phyloP scores from a whole-genome alignment of 306 rosid genomes.

The barrel medic (Medicago truncatula) region MtrunA17r5.0-ANR NC_053045.1:61472501-61473000 shows the following conservation, averaged over 20 bases:
- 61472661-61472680: conserved; percentile 67
- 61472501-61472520: no score
- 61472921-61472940: neutral
- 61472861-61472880: conserved; percentile 61
- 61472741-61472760: conserved; percentile 64
- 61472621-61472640: conserved; percentile 68
- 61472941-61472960: neutral
- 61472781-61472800: conserved; percentile 69
- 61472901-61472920: conserved; percentile 23
- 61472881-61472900: neutral
- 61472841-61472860: conserved; percentile 71
- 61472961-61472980: neutral
- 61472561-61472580: conserved; percentile 69
- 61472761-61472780: conserved; percentile 66
- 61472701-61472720: conserved; percentile 68
- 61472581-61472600: conserved; percentile 67
- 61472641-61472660: conserved; percentile 69
- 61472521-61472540: no score
- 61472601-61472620: conserved; percentile 73
- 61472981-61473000: no score
- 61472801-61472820: conserved; percentile 68
- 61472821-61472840: conserved; percentile 66
- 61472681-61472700: conserved; percentile 63
- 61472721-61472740: conserved; percentile 65
- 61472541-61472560: neutral